These are phyloP conservation scores for Hypericum perforatum DNA, from an alignment of 345 rosid species.

Conservation along the genomic window DNA sequence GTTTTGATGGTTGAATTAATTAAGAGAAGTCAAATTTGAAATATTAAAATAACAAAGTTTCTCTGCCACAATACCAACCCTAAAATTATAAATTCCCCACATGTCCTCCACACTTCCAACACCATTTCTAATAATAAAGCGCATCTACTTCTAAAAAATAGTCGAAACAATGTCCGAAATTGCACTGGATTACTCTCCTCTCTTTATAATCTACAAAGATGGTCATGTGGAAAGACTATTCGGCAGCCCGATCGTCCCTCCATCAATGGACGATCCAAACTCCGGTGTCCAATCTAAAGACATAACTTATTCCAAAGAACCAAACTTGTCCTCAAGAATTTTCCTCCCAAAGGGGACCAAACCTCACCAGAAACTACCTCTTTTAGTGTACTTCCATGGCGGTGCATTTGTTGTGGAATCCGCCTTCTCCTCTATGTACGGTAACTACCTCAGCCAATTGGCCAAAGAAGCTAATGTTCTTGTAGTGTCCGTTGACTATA, in stretches of 20 bases:
- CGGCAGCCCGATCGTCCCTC: conserved; percentile 7
- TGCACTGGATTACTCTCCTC: conserved; percentile 25
- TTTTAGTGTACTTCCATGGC: conserved; percentile 36
- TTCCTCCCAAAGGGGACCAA: conserved; percentile 25
- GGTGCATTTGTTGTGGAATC: conserved; percentile 38
- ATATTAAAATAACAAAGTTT: too few relatives aligned
- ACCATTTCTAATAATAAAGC: too few relatives aligned
- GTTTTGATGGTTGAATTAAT: too few relatives aligned
- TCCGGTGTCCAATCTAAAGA: conserved; percentile 13
- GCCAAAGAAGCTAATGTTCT: conserved; percentile 18
- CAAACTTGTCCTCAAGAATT: conserved; percentile 25
- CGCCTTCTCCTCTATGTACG: conserved; percentile 19
- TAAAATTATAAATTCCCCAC: neutral
- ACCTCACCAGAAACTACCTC: conserved; percentile 19
- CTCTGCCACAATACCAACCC: too few relatives aligned
- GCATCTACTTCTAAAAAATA: too few relatives aligned
- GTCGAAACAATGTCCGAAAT: conserved; percentile 9
- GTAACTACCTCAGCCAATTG: conserved; percentile 16
- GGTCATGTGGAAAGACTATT: conserved; percentile 3
- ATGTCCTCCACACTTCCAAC: neutral
- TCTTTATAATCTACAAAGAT: conserved; percentile 12
- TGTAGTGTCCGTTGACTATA: conserved; percentile 35
- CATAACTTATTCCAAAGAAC: conserved; percentile 18
- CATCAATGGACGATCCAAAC: conserved; percentile 5
- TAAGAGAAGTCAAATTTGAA: too few relatives aligned